These are phyloP conservation scores for Rhodomyrtus psidioides DNA, from an alignment of 441 rosid species.

Conservation along the genomic window DNA sequence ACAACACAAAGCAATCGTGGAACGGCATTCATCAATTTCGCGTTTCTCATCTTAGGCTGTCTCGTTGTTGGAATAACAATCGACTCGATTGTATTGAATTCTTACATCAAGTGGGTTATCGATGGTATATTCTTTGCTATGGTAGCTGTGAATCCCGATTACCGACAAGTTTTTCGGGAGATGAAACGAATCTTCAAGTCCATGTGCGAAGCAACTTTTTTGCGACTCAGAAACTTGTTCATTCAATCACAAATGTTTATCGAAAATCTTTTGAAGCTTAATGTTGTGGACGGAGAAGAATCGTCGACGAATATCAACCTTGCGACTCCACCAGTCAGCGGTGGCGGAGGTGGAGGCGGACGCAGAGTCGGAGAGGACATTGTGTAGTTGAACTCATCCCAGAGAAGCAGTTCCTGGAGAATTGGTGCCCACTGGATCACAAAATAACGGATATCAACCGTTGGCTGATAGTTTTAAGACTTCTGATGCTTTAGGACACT, in stretches of 20 bases:
- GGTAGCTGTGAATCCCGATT: background rate
- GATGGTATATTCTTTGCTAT: background rate
- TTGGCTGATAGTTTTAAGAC: background rate
- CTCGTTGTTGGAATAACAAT: background rate
- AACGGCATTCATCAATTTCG: background rate
- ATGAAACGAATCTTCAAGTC: background rate
- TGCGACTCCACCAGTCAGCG: accelerated
- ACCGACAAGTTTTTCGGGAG: background rate
- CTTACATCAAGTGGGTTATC: background rate
- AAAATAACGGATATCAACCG: background rate
- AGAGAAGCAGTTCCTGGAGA: background rate
- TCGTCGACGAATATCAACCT: background rate
- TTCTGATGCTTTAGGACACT: background rate
- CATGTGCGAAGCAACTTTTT: background rate
- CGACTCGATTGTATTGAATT: accelerated
- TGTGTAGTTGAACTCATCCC: background rate
- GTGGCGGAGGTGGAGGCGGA: accelerated
- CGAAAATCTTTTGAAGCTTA: background rate
- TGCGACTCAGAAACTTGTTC: background rate
- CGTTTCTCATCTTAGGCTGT: accelerated
- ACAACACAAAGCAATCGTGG: background rate
- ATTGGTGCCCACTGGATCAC: background rate
- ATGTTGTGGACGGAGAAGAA: background rate
- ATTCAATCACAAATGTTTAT: background rate
- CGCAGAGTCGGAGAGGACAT: background rate